Evolutionary conservation across 768 basidiomycete species (phyloP), one percentile per base, ranked within the genome.

Genomic region (Suillus tomentosus): DNA sequence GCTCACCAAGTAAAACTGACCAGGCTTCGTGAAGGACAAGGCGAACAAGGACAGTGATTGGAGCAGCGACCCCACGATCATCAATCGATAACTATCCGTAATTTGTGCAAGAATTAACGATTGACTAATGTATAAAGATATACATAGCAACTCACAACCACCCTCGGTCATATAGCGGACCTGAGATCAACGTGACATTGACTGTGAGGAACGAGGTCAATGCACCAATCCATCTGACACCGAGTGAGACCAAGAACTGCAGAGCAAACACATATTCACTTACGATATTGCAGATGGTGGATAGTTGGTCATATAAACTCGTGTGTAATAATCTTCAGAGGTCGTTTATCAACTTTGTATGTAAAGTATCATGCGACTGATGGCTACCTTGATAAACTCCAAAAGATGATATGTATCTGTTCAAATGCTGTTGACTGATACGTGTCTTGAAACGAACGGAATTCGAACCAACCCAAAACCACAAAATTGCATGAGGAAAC

Each of bases 101-200:
- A 56, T 37, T n/a, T 14, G n/a, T 8, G n/a, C 48, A 24, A 11
- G 22, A 27, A 9, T n/a, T 14, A 36, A 55, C 19, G 7, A 37
- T 2, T 14, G 36, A 14, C n/a, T 37, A n/a, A 31, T 13, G 42
- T 1, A 45, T 56, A 36, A 22, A 37, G 1, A 56, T 22, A 10
- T n/a, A n/a, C n/a, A n/a, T 31, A 37, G 39, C 5, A 17, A 60
- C 75, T 62, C 66, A 79, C 79, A 81, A 82, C 70, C 80, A 79
- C 59, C 83, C 83, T 24, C 73, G 71, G 54, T 84, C 83, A 63
- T 80, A 80, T 1, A 77, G 75, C 59, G 77, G 74, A 6, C 83
- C 83, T 8, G 78, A 72, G 45, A 82, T 63, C 17, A 82, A 66
- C 2, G 81, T 79, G 50, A 72, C 70, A 1, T 74, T 73, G 22